A percentile compares a stretch with the other conserved stretches of the same genome.
Evolutionary conservation across 495 filamentous ascomycete genomes (phyloP).

Genomic region (Xylaria acuta): DNA sequence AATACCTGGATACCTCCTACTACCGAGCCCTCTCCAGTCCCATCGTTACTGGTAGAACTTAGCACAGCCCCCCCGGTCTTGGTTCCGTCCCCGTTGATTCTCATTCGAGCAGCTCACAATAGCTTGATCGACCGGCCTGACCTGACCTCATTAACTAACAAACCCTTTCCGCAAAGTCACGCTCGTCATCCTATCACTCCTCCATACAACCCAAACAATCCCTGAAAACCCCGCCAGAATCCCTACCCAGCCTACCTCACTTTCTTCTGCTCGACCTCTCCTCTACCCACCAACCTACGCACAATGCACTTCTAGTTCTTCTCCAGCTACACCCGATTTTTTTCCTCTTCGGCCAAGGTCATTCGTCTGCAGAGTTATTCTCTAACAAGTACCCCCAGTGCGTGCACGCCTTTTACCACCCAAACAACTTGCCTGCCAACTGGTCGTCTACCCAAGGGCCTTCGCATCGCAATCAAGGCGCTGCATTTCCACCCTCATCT

Average conservation of each 20-base stretch:
- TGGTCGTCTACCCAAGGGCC: slow-evolving; percentile 18
- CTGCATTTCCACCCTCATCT: slow-evolving; percentile 11
- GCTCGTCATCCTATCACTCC: slow-evolving; percentile 41
- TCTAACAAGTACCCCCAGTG: slow-evolving; percentile 28
- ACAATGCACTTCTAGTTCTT: slow-evolving; percentile 22
- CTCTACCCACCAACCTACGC: slow-evolving; percentile 25
- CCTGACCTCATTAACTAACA: slow-evolving; percentile 31
- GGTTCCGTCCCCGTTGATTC: slow-evolving; percentile 24
- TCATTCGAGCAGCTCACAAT: slow-evolving; percentile 29
- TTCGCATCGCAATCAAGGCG: slow-evolving; percentile 24
- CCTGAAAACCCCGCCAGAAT: slow-evolving; percentile 43
- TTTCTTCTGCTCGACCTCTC: slow-evolving; percentile 24
- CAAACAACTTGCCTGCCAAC: slow-evolving; percentile 14
- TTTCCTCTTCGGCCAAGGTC: slow-evolving; percentile 9
- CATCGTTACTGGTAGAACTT: slow-evolving; percentile 25
- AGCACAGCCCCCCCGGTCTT: slow-evolving; percentile 26
- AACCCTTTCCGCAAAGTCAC: slow-evolving; percentile 30
- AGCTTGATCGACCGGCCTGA: slow-evolving; percentile 29
- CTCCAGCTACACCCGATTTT: slow-evolving; percentile 7
- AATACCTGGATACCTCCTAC: slow-evolving; percentile 18
- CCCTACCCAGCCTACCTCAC: slow-evolving; percentile 36
- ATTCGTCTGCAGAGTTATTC: slow-evolving; percentile 15
- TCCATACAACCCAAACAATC: slow-evolving; percentile 29
- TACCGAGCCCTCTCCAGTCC: slow-evolving; percentile 20
- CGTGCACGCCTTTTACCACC: slow-evolving; percentile 20